Conservation (phyloP, 768 basidiomycete species). For the Mycena rebaudengoi region DNA sequence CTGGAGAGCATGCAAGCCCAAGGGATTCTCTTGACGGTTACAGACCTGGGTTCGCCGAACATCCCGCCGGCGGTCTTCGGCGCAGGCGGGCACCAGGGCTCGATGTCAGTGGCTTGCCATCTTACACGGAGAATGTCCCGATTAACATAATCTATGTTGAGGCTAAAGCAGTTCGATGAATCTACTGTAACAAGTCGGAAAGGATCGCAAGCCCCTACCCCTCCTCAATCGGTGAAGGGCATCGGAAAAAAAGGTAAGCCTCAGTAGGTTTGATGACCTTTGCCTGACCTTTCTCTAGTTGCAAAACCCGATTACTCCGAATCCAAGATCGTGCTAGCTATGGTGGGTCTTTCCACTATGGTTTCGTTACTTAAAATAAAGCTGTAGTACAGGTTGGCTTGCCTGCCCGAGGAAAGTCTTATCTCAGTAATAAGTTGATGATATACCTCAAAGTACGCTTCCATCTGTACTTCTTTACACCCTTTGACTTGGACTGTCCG, state of each 20-base stretch:
- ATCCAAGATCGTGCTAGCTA: slow-evolving; percentile 97
- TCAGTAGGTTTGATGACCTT: slow-evolving; percentile 6
- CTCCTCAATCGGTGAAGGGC: slow-evolving; percentile 85
- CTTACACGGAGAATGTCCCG: too few relatives aligned
- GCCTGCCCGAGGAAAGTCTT: slow-evolving; percentile 98
- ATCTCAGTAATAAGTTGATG: slow-evolving; percentile 97
- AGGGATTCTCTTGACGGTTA: slow-evolving; percentile 30
- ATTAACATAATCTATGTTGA: slow-evolving; percentile 41
- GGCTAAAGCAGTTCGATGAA: slow-evolving; percentile 84
- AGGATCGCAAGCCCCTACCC: slow-evolving; percentile 78
- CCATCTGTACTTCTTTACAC: not conserved
- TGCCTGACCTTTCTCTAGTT: slow-evolving; percentile 53
- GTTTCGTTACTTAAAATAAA: slow-evolving; percentile 2
- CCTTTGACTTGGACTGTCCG: slow-evolving; percentile 17
- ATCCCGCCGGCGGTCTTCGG: slow-evolving; percentile 71
- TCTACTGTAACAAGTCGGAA: slow-evolving; percentile 74
- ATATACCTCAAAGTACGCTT: slow-evolving; percentile 86
- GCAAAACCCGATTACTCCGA: slow-evolving; percentile 98
- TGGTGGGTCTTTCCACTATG: slow-evolving; percentile 59
- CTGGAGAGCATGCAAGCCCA: slow-evolving; percentile 59
- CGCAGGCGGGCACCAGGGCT: slow-evolving; percentile 60
- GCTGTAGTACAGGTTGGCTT: slow-evolving; percentile 84
- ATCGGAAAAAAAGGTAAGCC: slow-evolving; percentile 85
- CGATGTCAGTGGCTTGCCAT: slow-evolving; percentile 21
- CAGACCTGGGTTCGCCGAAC: slow-evolving; percentile 46